Conservation (phyloP, 1,284 basidiomycete species). For the Apiotrichum veenhuisii region DNA sequence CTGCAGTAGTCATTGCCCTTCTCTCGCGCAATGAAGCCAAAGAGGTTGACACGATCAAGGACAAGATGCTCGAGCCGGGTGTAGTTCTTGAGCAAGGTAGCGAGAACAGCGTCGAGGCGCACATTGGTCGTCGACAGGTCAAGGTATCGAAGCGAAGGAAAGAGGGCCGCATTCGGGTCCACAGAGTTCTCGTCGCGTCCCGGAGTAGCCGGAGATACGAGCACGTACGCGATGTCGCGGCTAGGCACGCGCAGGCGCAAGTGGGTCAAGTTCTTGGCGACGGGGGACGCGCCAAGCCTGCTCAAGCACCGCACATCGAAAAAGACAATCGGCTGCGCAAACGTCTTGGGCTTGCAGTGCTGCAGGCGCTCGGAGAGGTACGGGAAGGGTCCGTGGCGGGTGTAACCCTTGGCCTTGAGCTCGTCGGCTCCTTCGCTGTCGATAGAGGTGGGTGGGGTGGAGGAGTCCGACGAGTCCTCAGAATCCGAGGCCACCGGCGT, state of each 20-base stretch:
- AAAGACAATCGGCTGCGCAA: conserved; percentile 52
- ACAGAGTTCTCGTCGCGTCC: conserved; percentile 2
- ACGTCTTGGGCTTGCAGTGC: conserved; percentile 41
- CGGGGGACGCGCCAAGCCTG: conserved; percentile 40
- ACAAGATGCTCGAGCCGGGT: conserved; percentile 46
- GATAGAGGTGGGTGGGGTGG: conserved; percentile 36
- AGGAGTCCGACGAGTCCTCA: conserved; percentile 17
- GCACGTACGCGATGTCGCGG: conserved; percentile 42
- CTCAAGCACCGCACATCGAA: conserved; percentile 49
- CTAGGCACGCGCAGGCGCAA: conserved; percentile 47
- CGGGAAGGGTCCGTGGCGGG: conserved; percentile 48
- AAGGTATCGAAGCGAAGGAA: conserved; percentile 45
- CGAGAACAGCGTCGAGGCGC: conserved; percentile 43
- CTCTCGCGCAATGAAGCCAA: conserved; percentile 47
- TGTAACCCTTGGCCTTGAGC: conserved; percentile 35
- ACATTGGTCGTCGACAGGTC: conserved; percentile 52
- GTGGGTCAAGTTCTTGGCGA: conserved; percentile 44
- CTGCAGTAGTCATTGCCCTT: conserved; percentile 41
- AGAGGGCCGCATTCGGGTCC: conserved; percentile 17
- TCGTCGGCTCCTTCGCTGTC: conserved; percentile 22
- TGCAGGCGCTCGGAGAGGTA: conserved; percentile 43
- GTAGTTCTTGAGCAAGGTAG: conserved; percentile 36
- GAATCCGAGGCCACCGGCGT: conserved; percentile 14
- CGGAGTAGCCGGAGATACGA: conserved; percentile 24
- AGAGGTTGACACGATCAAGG: conserved; percentile 49